A percentile compares a stretch with the other conserved stretches of the same genome.
Conservation (phyloP, 2,329 filamentous ascomycete genomes). For the Colletotrichum echinochloae region DNA sequence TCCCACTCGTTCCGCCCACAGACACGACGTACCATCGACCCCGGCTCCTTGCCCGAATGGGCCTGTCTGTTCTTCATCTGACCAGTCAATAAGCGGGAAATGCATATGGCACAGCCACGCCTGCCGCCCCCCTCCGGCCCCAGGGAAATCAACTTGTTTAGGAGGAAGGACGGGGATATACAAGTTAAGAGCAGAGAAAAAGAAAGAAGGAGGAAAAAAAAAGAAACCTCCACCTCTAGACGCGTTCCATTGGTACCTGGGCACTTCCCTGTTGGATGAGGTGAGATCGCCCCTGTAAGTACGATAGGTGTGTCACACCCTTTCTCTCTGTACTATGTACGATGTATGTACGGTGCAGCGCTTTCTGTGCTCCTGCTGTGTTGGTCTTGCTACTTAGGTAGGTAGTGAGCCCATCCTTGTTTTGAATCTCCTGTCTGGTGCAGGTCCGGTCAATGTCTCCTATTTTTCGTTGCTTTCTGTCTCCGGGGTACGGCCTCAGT, state of each 20-base stretch:
- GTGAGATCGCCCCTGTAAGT: conserved; percentile 11
- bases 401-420: conserved; percentile 9
- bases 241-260: conserved; percentile 13
- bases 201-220: not conserved
- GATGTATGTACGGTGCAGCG: too few species aligned
- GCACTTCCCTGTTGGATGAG: conserved; percentile 17
- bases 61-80: conserved; percentile 11
- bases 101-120: conserved; percentile 27
- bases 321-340: not conserved
- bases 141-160: not conserved
- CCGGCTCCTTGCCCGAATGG: conserved; percentile 16
- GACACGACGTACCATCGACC: conserved; percentile 20
- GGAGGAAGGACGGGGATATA: not conserved
- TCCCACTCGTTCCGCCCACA: conserved; percentile 6
- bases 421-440: conserved; percentile 16
- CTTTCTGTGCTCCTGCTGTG: conserved; percentile 3
- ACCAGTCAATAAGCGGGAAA: conserved; percentile 27
- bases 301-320: conserved; percentile 2
- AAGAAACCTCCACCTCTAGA: not conserved
- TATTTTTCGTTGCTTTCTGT: conserved; percentile 33
- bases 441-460: conserved; percentile 36
- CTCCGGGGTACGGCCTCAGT: not conserved
- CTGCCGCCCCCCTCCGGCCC: conserved; percentile 3
- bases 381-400: not conserved
- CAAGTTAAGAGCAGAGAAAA: too few species aligned